Percentiles rank a stretch among this genome's conserved stretches.
phyloP scores from a whole-genome alignment of 306 rosid species.

The Hippophae gyantsensis region DNA sequence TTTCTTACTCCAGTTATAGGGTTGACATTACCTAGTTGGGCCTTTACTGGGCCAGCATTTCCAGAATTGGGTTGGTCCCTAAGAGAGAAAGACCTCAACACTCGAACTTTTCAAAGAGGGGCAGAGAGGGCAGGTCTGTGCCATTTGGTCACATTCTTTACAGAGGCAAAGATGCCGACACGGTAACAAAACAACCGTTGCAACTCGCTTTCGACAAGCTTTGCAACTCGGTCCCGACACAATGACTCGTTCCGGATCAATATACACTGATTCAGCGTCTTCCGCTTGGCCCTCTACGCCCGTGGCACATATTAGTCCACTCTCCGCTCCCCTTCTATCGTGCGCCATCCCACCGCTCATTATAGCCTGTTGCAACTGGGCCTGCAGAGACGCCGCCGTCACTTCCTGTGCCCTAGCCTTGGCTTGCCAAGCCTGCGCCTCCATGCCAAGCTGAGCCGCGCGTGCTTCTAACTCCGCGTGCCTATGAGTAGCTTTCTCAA shows the following conservation, averaged over 20 bases:
- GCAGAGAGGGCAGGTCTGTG: conserved; percentile 70
- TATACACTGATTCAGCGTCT: conserved; percentile 75
- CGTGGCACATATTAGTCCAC: conserved; percentile 31
- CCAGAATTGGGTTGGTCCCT: conserved; percentile 24
- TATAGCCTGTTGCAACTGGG: conserved; percentile 69
- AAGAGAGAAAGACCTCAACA: conserved; percentile 57
- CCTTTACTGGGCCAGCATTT: conserved; percentile 23
- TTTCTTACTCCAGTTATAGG: background rate
- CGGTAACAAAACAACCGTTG: conserved; percentile 69
- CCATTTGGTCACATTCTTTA: conserved; percentile 51
- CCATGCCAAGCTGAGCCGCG: conserved; percentile 61
- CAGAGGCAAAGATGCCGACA: conserved; percentile 81
- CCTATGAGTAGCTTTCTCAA: conserved; percentile 57
- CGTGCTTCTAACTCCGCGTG: conserved; percentile 76
- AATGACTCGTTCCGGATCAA: conserved; percentile 57
- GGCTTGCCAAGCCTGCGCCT: conserved; percentile 77
- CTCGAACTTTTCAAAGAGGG: conserved; percentile 56
- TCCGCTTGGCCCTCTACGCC: conserved; percentile 55
- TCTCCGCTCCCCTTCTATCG: conserved; percentile 23
- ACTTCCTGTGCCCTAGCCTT: conserved; percentile 70
- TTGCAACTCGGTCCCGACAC: conserved; percentile 51
- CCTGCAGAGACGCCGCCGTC: conserved; percentile 54
- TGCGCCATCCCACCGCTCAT: conserved; percentile 25
- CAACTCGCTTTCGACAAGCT: conserved; percentile 57
- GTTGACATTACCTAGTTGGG: conserved; percentile 6